Evolutionary conservation across 176 grass and related monocot genomes (phyloP).

Genomic region (Musa beccarii): DNA sequence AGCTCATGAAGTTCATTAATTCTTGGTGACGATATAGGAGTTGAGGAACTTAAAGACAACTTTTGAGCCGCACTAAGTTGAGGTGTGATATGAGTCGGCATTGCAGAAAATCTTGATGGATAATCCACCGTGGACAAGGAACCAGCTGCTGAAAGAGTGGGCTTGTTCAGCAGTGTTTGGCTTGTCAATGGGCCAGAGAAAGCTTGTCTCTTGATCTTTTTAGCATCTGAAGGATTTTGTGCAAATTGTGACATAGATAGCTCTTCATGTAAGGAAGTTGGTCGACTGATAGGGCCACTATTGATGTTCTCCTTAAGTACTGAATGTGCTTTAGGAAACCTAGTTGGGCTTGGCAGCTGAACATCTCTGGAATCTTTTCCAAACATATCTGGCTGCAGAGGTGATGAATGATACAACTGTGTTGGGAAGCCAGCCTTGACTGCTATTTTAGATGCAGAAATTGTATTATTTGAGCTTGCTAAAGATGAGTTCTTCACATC

Average conservation of each 20-base stretch:
- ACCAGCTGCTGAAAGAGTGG: neutral
- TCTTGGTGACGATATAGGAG: constrained; percentile 52
- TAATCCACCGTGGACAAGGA: constrained; percentile 36
- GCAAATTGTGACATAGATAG: constrained; percentile 33
- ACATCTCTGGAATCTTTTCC: constrained; percentile 46
- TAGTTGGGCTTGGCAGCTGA: constrained; percentile 50
- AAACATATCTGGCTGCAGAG: constrained; percentile 51
- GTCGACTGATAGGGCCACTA: constrained; percentile 31
- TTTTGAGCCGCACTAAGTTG: constrained; percentile 25
- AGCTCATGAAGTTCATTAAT: constrained; percentile 94
- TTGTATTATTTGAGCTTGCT: constrained; percentile 32
- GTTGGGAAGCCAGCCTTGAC: constrained; percentile 23
- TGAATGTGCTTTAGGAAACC: constrained; percentile 46
- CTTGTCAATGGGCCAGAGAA: constrained; percentile 63
- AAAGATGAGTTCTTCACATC: constrained; percentile 41
- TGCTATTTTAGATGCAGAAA: constrained; percentile 30
- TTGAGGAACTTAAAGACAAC: constrained; percentile 40
- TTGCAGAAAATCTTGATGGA: constrained; percentile 32
- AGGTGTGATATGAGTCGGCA: constrained; percentile 32
- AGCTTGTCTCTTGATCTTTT: constrained; percentile 57
- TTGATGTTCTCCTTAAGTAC: constrained; percentile 73
- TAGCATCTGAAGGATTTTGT: constrained; percentile 38
- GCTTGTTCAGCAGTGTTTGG: constrained; percentile 4
- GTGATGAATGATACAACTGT: constrained; percentile 52
- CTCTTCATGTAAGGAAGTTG: constrained; percentile 23